Conservation (phyloP, 805 yeast species). For the Candida sanyiensis region DNA sequence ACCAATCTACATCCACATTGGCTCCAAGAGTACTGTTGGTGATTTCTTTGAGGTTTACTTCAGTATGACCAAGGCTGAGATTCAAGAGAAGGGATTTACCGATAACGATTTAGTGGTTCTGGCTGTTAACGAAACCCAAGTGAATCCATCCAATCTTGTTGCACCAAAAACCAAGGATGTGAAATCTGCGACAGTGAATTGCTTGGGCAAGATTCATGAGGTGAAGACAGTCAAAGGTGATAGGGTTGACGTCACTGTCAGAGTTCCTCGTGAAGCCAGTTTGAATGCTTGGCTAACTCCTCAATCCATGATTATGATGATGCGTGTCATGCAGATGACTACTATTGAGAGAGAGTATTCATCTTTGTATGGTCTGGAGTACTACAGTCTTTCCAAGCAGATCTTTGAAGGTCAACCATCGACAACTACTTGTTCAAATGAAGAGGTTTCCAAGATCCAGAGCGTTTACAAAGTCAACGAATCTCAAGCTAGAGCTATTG, state of each 20-base stretch:
- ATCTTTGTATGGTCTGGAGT: conserved; percentile 74
- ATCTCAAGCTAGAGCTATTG: conserved; percentile 89
- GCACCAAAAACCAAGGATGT: conserved; percentile 29
- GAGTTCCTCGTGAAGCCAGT: conserved; percentile 47
- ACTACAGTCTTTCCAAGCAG: conserved; percentile 67
- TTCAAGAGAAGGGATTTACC: conserved; percentile 48
- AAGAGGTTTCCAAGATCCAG: conserved; percentile 39
- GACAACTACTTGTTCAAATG: conserved; percentile 24
- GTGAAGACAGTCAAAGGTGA: conserved; percentile 60
- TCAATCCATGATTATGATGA: conserved; percentile 55
- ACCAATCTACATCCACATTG: conserved; percentile 66
- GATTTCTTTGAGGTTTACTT: conserved; percentile 85
- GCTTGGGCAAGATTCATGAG: conserved; percentile 77
- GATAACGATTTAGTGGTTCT: conserved; percentile 76
- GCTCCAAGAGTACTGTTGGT: conserved; percentile 77
- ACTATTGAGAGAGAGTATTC: conserved; percentile 92
- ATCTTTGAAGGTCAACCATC: conserved; percentile 66
- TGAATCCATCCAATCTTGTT: background rate
- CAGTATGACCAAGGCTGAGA: conserved; percentile 48
- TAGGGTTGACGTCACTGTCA: conserved; percentile 66
- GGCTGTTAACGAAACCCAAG: conserved; percentile 32
- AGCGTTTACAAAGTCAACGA: conserved; percentile 58
- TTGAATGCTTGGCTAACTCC: conserved; percentile 54
- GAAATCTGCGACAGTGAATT: conserved; percentile 37
- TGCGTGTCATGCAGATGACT: conserved; percentile 79